Conservation (phyloP, 2,329 filamentous ascomycete genomes). For the Penicillium sclerotigenum region DNA sequence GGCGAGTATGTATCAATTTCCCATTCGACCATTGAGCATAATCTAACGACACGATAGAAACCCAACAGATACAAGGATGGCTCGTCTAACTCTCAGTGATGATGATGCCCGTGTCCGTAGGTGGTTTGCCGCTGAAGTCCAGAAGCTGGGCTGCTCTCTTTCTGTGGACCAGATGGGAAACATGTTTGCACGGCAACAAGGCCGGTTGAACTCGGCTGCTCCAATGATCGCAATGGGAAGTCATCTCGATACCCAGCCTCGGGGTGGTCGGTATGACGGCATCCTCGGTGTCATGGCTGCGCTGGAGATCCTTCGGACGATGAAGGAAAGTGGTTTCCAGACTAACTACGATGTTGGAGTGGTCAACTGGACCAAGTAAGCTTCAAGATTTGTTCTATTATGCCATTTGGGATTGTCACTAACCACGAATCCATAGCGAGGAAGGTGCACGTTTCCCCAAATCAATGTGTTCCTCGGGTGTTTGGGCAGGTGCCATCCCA, state of each 20-base stretch:
- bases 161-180: conserved; percentile 61
- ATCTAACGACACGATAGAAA: conserved; percentile 10
- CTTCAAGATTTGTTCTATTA: conserved; percentile 40
- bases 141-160: conserved; percentile 60
- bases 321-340: conserved; percentile 63
- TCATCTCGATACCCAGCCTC: conserved; percentile 33
- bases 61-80: conserved; percentile 57
- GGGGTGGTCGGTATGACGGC: conserved; percentile 61
- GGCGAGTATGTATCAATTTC: conserved; percentile 23
- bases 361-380: conserved; percentile 57
- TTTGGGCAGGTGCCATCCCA: conserved; percentile 65
- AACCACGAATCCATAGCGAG: conserved; percentile 50
- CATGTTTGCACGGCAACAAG: conserved; percentile 29
- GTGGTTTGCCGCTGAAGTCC: conserved; percentile 64
- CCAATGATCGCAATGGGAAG: conserved; percentile 49
- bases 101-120: conserved; percentile 63
- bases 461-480: conserved; percentile 68
- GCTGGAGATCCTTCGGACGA: conserved; percentile 63
- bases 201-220: conserved; percentile 14
- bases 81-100: conserved; percentile 65
- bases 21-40: background rate
- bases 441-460: conserved; percentile 74
- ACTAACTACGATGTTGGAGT: conserved; percentile 67
- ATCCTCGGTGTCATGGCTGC: conserved; percentile 68
- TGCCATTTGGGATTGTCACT: background rate